phyloP scores from a whole-genome alignment of 441 rosid genomes.

The Euphorbia schlechtendalii region DNA sequence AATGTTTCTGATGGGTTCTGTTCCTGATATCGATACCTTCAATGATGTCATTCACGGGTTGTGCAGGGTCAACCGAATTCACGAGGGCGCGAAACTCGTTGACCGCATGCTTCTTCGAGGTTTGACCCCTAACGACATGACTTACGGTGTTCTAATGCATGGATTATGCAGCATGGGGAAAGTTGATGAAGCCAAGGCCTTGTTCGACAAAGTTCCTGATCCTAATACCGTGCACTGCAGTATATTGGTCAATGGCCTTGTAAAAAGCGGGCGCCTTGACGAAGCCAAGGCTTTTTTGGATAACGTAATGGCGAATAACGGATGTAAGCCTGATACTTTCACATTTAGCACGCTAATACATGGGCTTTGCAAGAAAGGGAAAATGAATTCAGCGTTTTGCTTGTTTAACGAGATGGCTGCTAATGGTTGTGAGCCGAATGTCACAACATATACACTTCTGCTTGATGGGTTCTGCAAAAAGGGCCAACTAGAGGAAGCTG shows the following conservation, averaged over 20 bases:
- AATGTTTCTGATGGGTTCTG: conserved; percentile 79
- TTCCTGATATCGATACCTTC: conserved; percentile 72
- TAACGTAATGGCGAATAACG: conserved; percentile 29
- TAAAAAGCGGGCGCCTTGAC: conserved; percentile 44
- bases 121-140: conserved; percentile 50
- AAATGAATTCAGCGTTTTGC: conserved; percentile 50
- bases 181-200: conserved; percentile 62
- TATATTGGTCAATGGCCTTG: conserved; percentile 63
- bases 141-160: conserved; percentile 63
- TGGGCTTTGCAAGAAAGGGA: conserved; percentile 67
- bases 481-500: conserved; percentile 51
- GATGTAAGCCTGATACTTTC: conserved; percentile 44
- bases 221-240: conserved; percentile 53
- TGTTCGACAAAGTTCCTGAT: conserved; percentile 37
- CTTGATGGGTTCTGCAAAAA: conserved; percentile 64
- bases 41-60: conserved; percentile 63
- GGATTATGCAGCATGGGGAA: conserved; percentile 54
- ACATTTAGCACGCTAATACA: conserved; percentile 56
- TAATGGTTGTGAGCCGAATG: conserved; percentile 57
- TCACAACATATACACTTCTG: conserved; percentile 52
- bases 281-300: conserved; percentile 53
- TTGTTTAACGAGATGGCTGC: conserved; percentile 43
- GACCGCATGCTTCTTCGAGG: conserved; percentile 70
- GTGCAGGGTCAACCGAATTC: conserved; percentile 55
- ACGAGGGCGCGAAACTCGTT: conserved; percentile 66